phyloP scores from a whole-genome alignment of 2,329 filamentous ascomycete species.

The Phaeophleospora eucalypticola region DNA sequence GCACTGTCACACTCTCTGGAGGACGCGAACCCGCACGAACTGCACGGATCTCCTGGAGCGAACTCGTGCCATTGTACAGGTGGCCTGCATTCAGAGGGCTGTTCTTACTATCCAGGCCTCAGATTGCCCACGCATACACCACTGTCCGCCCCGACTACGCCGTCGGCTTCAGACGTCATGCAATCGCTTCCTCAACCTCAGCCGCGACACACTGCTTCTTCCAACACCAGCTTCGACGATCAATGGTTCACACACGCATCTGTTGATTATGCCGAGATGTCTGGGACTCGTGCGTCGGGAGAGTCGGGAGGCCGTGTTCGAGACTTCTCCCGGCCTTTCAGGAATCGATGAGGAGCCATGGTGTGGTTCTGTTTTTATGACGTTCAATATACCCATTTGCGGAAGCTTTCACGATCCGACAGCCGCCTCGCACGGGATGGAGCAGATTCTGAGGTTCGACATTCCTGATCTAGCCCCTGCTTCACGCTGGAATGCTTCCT shows the following conservation, averaged over 20 bases:
- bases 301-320: not conserved
- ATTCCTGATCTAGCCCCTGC: slow-evolving; percentile 18
- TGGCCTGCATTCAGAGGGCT: slow-evolving; percentile 16
- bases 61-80: slow-evolving; percentile 20
- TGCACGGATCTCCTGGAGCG: slow-evolving; percentile 15
- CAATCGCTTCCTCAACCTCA: not conserved
- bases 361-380: too few species aligned
- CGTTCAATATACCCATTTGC: too few species aligned
- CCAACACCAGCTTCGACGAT: not conserved
- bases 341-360: not conserved
- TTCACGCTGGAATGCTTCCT: slow-evolving; percentile 18
- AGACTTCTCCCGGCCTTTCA: not conserved
- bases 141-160: slow-evolving; percentile 1
- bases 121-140: slow-evolving; percentile 10
- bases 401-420: too few species aligned
- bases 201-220: not conserved
- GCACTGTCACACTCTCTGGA: not conserved
- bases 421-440: too few species aligned
- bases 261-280: not conserved
- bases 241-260: not conserved
- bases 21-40: slow-evolving; percentile 6
- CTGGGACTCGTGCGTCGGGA: not conserved
- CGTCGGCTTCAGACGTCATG: not conserved
- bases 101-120: slow-evolving; percentile 17
- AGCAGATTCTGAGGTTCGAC: slow-evolving; percentile 4